phyloP scores from a whole-genome alignment of 768 basidiomycete species.

The Tylopilus balloui region DNA sequence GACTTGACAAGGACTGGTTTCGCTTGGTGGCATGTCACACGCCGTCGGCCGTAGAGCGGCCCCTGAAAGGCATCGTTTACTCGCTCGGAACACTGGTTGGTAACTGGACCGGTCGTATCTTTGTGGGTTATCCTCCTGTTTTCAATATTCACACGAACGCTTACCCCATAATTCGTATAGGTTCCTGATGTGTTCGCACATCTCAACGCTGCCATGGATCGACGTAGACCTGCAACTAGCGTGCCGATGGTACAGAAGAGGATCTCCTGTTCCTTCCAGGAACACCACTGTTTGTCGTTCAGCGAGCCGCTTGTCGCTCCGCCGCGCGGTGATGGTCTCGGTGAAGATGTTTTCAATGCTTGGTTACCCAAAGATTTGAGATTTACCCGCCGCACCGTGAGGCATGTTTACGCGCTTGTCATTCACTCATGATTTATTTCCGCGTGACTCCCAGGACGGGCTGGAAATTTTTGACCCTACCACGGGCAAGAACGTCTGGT shows the following conservation, averaged over 20 bases:
- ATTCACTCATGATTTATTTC: slow-evolving; percentile 10
- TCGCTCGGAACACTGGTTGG: slow-evolving; percentile 42
- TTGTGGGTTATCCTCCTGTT: slow-evolving; percentile 33
- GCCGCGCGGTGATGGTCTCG: slow-evolving; percentile 30
- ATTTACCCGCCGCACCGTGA: slow-evolving; percentile 34
- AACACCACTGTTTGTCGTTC: slow-evolving; percentile 44
- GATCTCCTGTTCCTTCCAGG: slow-evolving; percentile 39
- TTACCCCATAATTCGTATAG: slow-evolving; percentile 21
- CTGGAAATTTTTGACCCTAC: slow-evolving; percentile 40
- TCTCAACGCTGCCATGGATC: slow-evolving; percentile 22
- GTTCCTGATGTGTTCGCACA: slow-evolving; percentile 24
- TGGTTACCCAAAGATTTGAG: slow-evolving; percentile 41
- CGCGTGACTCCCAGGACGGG: slow-evolving; percentile 32
- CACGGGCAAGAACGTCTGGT: slow-evolving; percentile 37
- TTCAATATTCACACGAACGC: slow-evolving; percentile 10
- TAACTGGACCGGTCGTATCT: slow-evolving; percentile 43
- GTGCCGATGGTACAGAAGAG: slow-evolving; percentile 34
- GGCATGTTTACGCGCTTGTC: slow-evolving; percentile 10
- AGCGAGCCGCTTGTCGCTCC: slow-evolving; percentile 36
- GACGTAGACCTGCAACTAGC: slow-evolving; percentile 14
- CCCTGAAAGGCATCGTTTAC: slow-evolving; percentile 41
- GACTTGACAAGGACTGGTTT: slow-evolving; percentile 47
- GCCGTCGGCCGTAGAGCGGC: slow-evolving; percentile 32
- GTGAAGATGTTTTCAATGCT: slow-evolving; percentile 45
- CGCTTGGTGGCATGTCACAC: slow-evolving; percentile 43